phyloP scores from a whole-genome alignment of 257 asterid genomes.

The Fraxinus pennsylvanica region DNA sequence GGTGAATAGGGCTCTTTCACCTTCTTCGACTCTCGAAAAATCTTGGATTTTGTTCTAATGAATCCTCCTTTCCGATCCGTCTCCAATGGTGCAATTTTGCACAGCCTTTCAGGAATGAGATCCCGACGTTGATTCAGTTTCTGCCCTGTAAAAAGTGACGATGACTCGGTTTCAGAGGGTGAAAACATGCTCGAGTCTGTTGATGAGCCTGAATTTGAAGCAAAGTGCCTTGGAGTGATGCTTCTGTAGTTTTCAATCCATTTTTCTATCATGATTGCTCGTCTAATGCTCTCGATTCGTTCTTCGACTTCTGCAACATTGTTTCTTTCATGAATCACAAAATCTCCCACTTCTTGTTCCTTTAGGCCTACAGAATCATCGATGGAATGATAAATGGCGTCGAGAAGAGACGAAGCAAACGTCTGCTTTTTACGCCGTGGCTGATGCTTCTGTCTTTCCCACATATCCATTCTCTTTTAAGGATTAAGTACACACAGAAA shows the following conservation, averaged over 20 bases:
- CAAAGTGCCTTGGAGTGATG: conserved; percentile 36
- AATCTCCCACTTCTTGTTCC: neutral
- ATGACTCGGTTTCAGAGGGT: conserved; percentile 51
- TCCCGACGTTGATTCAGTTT: conserved; percentile 21
- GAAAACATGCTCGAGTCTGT: conserved; percentile 65
- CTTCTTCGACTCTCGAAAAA: conserved; percentile 43
- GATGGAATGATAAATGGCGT: conserved; percentile 72
- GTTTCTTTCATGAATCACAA: conserved; percentile 28
- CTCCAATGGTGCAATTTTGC: conserved; percentile 1
- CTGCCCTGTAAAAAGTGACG: conserved; percentile 15
- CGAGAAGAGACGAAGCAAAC: conserved; percentile 77
- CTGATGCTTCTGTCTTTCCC: conserved; percentile 38
- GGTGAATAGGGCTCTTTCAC: conserved; percentile 56
- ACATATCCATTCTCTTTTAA: conserved; percentile 25
- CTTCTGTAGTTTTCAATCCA: conserved; percentile 59
- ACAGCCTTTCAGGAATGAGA: conserved; percentile 13
- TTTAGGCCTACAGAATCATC: conserved; percentile 46
- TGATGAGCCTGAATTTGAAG: conserved; percentile 59
- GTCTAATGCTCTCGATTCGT: conserved; percentile 58
- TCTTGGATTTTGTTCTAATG: conserved; percentile 34
- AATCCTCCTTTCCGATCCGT: conserved; percentile 22
- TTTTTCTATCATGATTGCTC: conserved; percentile 75
- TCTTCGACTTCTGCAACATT: conserved; percentile 37
- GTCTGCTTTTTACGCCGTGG: conserved; percentile 59
- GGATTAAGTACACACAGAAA: neutral